phyloP scores from a whole-genome alignment of 768 basidiomycete genomes.

The Collybia nuda region DNA sequence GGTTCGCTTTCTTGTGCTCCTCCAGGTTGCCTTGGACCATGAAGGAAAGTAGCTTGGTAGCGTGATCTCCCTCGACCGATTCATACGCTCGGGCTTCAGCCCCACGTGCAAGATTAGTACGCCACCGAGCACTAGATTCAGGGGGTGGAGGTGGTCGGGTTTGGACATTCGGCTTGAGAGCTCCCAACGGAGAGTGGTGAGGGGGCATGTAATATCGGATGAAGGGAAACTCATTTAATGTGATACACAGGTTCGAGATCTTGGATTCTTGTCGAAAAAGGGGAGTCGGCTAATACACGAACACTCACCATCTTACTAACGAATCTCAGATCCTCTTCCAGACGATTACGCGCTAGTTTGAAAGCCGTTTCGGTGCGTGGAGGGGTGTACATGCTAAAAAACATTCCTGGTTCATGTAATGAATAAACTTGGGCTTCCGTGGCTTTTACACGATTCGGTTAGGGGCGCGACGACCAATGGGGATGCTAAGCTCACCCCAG shows the following conservation, averaged over 20 bases:
- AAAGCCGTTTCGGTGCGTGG: slow-evolving; percentile 70
- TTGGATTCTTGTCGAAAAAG: slow-evolving; percentile 21
- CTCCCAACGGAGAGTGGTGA: slow-evolving; percentile 80
- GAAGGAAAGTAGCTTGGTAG: slow-evolving; percentile 80
- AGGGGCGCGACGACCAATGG: neutral
- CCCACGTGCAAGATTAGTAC: slow-evolving; percentile 78
- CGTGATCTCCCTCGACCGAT: slow-evolving; percentile 70
- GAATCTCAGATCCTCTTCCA: slow-evolving; percentile 87
- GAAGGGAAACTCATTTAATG: slow-evolving; percentile 88
- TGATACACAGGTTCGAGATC: slow-evolving; percentile 89
- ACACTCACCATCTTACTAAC: slow-evolving; percentile 62
- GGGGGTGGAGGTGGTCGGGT: slow-evolving; percentile 67
- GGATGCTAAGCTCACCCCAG: slow-evolving; percentile 62
- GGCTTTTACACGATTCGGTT: slow-evolving; percentile 42
- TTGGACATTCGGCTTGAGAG: slow-evolving; percentile 67
- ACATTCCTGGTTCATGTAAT: slow-evolving; percentile 70
- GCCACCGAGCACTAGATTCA: slow-evolving; percentile 70
- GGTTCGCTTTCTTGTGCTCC: slow-evolving; percentile 81
- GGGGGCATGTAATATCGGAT: slow-evolving; percentile 91
- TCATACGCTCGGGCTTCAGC: slow-evolving; percentile 68
- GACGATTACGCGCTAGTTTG: slow-evolving; percentile 65
- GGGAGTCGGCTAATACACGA: neutral
- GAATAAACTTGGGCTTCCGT: slow-evolving; percentile 87
- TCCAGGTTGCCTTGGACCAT: slow-evolving; percentile 84
- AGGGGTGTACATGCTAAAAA: slow-evolving; percentile 89